Base-by-base conservation (phyloP, 495 filamentous ascomycete species). In the Trichoderma asperelloides region DNA sequence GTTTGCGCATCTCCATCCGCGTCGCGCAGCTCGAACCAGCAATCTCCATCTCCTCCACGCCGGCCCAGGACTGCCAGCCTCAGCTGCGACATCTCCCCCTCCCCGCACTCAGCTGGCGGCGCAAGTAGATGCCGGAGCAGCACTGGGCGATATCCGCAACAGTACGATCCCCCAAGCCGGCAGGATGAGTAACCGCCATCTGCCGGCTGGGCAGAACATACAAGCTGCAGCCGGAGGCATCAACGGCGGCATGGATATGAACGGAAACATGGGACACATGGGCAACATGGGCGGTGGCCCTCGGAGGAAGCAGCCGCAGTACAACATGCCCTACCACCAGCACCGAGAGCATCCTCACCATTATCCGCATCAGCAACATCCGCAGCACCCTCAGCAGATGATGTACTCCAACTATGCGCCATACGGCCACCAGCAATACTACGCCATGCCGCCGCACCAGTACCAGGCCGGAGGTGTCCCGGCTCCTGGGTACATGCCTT, bases 151-250 rank as follows among this genome's bases (percentile, higher is more conserved):
- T 79, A 79, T 76, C 80, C 79, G 80, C 73, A 70, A 67, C 76
- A 74, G 68, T 68, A 69, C 72, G 49, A 73, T 66, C 15, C 73
- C 80, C 81, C 82, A 83, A 71, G 82, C 84, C 82, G 83, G 83
- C 80, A 85, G 76, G 84, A 85, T 86, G 84, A 85, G 84, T 76
- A 78, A 76, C 75, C 81, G 77, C 79, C 84, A 86, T 86, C 83
- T 84, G 84, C 82, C 84, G 83, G 84, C 84, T 82, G 84, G 84
- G 82, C 83, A 84, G 77, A 76, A 76, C 71, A 79, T 82, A 78
- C 82, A 78, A 68, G 77, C 57, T 67, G 78, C 21, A 37, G 15
- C 60, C 4, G 25, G 76, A 69, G 74, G 73, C 47, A 5, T 23
- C 9, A 23, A 21, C 60, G 41, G 70, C 5, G 69, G 68, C 40